These are phyloP conservation scores for Phoma sp. DNA, from an alignment of 2,329 filamentous ascomycete species.

Conservation along the genomic window DNA sequence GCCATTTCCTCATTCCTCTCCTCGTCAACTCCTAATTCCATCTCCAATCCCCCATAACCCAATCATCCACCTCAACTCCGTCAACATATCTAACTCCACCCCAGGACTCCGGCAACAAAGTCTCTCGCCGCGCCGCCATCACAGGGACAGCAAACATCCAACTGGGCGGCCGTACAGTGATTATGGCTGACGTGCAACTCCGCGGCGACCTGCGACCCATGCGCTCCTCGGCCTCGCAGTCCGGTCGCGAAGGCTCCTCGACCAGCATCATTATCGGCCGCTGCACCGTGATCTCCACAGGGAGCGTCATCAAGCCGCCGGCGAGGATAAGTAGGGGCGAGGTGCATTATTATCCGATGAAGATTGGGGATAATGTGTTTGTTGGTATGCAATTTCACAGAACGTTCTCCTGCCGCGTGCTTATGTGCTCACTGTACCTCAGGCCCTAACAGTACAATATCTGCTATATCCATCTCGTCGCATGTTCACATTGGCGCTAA, in stretches of 20 bases:
- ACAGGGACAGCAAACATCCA: slow-evolving; percentile 98
- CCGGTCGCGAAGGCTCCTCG: slow-evolving; percentile 41
- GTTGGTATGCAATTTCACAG: slow-evolving; percentile 63
- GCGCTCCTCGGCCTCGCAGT: slow-evolving; percentile 43
- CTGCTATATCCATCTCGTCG: slow-evolving; percentile 80
- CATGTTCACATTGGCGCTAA: slow-evolving; percentile 85
- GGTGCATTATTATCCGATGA: slow-evolving; percentile 83
- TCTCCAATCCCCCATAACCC: background rate
- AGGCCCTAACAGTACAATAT: slow-evolving; percentile 68
- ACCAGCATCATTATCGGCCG: slow-evolving; percentile 83
- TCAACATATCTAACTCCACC: background rate
- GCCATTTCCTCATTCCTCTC: too few species aligned
- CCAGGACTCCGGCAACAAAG: slow-evolving; percentile 97
- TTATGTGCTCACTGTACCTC: background rate
- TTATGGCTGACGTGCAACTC: slow-evolving; percentile 93
- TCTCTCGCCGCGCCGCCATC: slow-evolving; percentile 87
- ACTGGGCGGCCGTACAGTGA: slow-evolving; percentile 90
- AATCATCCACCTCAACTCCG: too few species aligned
- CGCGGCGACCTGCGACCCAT: slow-evolving; percentile 76
- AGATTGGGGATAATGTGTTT: slow-evolving; percentile 94
- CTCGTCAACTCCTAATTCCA: too few species aligned
- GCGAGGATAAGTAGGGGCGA: slow-evolving; percentile 78
- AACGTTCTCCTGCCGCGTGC: background rate
- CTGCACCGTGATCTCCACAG: slow-evolving; percentile 85
- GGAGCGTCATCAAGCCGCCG: slow-evolving; percentile 80